Conservation (phyloP, 1,284 basidiomycete species). For the Microbotryum violaceum region DNA sequence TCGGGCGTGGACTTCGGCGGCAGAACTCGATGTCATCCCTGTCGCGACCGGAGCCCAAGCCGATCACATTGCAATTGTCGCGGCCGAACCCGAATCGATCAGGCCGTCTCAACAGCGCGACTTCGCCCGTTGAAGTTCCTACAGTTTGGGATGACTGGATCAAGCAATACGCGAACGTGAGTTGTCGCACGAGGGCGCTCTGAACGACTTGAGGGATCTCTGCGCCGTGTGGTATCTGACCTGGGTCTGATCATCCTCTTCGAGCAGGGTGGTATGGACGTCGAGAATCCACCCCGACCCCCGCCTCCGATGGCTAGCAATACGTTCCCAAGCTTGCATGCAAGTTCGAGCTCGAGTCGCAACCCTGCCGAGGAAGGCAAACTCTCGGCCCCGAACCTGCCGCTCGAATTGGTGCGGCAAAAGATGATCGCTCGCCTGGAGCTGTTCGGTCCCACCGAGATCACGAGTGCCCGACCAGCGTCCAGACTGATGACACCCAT, state of each 20-base stretch:
- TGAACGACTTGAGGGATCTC: no score
- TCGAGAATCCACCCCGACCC: background rate
- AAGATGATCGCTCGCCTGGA: background rate
- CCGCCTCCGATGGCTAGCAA: background rate
- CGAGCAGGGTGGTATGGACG: slow-evolving; percentile 1
- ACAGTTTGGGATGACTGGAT: slow-evolving; percentile 33
- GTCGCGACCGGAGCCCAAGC: no score
- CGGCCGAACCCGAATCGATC: no score
- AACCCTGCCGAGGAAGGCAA: slow-evolving; percentile 1
- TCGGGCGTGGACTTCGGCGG: no score
- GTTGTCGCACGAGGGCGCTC: background rate
- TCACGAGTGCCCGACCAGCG: background rate
- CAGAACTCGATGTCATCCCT: no score
- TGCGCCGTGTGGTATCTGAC: background rate
- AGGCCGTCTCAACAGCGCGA: no score
- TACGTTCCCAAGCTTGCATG: background rate
- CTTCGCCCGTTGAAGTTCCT: slow-evolving; percentile 14
- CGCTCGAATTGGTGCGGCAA: background rate
- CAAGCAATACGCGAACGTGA: slow-evolving; percentile 29
- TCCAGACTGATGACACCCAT: background rate
- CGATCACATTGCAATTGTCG: no score
- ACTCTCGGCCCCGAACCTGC: background rate
- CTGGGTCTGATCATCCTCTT: no score
- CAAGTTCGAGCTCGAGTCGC: background rate
- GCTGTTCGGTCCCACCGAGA: background rate